Percentiles rank a stretch among this genome's conserved stretches.
phyloP scores from a whole-genome alignment of 495 filamentous ascomycete genomes.

The Tuber borchii region DNA sequence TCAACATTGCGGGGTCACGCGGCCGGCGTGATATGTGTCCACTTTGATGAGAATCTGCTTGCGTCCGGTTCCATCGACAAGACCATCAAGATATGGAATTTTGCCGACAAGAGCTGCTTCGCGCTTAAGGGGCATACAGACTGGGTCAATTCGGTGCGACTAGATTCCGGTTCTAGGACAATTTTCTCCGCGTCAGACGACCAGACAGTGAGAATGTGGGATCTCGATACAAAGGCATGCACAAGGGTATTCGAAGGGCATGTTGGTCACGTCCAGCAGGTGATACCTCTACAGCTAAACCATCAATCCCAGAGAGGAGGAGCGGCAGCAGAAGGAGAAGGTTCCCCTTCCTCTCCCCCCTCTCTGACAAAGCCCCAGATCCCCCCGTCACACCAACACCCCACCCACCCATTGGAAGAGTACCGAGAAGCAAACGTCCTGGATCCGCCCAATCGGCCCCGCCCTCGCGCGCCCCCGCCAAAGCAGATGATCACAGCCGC shows the following conservation, averaged over 20 bases:
- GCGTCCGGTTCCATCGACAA: conserved; percentile 82
- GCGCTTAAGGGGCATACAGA: conserved; percentile 76
- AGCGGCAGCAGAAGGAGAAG: conserved; percentile 53
- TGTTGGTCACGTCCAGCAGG: conserved; percentile 89
- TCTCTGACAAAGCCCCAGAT: conserved; percentile 32
- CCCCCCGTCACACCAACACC: conserved; percentile 45
- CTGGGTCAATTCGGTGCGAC: conserved; percentile 87
- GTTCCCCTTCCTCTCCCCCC: background rate
- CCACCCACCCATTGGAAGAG: conserved; percentile 36
- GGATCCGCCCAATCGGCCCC: conserved; percentile 52
- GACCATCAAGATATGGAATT: conserved; percentile 91
- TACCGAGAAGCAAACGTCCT: conserved; percentile 48
- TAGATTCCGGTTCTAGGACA: conserved; percentile 73
- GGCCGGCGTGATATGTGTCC: conserved; percentile 72
- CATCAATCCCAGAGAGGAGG: conserved; percentile 51
- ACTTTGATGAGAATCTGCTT: conserved; percentile 75
- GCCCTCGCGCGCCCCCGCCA: conserved; percentile 65
- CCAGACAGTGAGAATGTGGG: conserved; percentile 85
- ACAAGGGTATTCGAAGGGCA: conserved; percentile 73
- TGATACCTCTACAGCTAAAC: conserved; percentile 70
- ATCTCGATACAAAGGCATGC: conserved; percentile 72
- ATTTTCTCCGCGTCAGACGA: conserved; percentile 92
- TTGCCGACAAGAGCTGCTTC: conserved; percentile 71
- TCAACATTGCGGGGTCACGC: conserved; percentile 71
- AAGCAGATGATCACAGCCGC: conserved; percentile 83